Conservation (phyloP, 2,329 filamentous ascomycete species). For the Cercospora zeina region DNA sequence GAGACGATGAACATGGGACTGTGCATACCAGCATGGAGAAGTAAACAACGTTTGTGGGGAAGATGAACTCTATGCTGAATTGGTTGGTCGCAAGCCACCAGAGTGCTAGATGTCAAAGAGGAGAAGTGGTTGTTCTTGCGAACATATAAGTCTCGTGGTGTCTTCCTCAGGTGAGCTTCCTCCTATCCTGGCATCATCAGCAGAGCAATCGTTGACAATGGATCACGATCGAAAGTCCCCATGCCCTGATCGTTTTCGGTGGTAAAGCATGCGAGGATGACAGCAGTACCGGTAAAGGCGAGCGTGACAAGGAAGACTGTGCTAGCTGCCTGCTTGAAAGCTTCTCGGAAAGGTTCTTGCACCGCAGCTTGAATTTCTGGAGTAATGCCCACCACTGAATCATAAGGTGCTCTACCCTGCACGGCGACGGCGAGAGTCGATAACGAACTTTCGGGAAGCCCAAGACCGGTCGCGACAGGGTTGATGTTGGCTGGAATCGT, state of each 20-base stretch:
- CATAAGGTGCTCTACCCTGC: slow-evolving; percentile 25
- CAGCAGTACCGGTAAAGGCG: slow-evolving; percentile 31
- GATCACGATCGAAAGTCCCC: background rate
- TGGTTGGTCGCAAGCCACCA: background rate
- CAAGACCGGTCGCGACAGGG: slow-evolving; percentile 26
- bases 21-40: slow-evolving; percentile 3
- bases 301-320: slow-evolving; percentile 33
- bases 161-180: background rate
- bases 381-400: slow-evolving; percentile 28
- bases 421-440: slow-evolving; percentile 23
- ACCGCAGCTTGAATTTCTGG: slow-evolving; percentile 29
- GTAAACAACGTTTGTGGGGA: background rate
- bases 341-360: slow-evolving; percentile 30
- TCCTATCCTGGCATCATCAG: too few species aligned
- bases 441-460: slow-evolving; percentile 27
- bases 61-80: background rate
- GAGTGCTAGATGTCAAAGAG: background rate
- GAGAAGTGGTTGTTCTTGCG: background rate
- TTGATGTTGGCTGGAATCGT: slow-evolving; percentile 28
- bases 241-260: slow-evolving; percentile 30
- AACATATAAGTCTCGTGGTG: background rate
- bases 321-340: slow-evolving; percentile 27
- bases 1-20: background rate
- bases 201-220: too few species aligned
- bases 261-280: slow-evolving; percentile 33